A percentile compares a stretch with the other conserved stretches of the same genome.
phyloP scores from a whole-genome alignment of 164 flowering plant genomes.

The Warburgia ugandensis region DNA sequence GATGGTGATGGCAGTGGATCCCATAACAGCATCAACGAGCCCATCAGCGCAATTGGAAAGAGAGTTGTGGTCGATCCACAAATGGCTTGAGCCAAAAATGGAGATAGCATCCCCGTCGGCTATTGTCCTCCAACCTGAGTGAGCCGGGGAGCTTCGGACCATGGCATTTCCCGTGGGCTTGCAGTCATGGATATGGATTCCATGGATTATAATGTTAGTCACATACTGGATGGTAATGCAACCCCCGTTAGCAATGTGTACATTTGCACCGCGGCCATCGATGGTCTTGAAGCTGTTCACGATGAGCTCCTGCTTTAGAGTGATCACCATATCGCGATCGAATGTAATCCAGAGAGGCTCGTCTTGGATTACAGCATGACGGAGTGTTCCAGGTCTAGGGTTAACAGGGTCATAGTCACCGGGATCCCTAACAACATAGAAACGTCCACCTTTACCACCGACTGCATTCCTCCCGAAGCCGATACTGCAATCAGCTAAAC shows the following conservation, averaged over 20 bases:
- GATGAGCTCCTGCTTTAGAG: conserved; percentile 63
- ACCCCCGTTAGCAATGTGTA: conserved; percentile 82
- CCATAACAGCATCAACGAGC: conserved; percentile 64
- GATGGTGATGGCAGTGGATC: conserved; percentile 71
- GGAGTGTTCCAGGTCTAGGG: conserved; percentile 56
- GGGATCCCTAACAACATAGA: too few species aligned
- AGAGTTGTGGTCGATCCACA: conserved; percentile 81
- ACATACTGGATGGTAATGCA: conserved; percentile 79
- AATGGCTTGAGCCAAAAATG: conserved; percentile 68
- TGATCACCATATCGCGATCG: conserved; percentile 61
- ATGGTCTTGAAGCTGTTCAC: too few species aligned
- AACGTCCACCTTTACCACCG: too few species aligned
- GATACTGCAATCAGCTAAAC: conserved; percentile 83
- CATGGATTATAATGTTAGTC: conserved; percentile 75
- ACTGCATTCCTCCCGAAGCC: too few species aligned
- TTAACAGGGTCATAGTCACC: too few species aligned
- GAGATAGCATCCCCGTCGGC: conserved; percentile 89
- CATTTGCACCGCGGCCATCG: conserved; percentile 76
- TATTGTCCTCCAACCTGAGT: conserved; percentile 71
- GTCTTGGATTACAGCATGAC: conserved; percentile 68
- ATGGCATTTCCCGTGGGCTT: conserved; percentile 71
- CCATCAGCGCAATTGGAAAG: conserved; percentile 69
- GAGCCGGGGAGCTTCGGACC: conserved; percentile 58
- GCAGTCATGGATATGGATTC: conserved; percentile 71
- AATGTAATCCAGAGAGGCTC: conserved; percentile 83